phyloP scores from a whole-genome alignment of 306 rosid genomes.

The Trifolium dubium region DNA sequence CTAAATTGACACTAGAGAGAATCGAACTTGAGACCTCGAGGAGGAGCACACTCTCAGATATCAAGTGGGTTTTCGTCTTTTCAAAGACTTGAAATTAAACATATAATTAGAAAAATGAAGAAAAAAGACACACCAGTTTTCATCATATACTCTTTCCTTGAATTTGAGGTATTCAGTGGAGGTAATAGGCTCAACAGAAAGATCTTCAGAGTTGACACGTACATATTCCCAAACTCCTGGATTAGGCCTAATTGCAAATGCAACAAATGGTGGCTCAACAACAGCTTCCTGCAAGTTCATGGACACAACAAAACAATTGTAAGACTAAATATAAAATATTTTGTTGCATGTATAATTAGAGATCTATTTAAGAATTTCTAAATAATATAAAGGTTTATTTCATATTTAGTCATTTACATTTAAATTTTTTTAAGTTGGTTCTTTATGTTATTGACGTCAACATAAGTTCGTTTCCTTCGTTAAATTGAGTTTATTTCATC shows the following conservation, averaged over 20 bases:
- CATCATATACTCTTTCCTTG: slow-evolving; percentile 68
- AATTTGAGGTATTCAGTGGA: slow-evolving; percentile 64
- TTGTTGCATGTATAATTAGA: not conserved
- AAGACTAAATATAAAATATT: not conserved
- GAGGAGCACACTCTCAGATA: too few relatives aligned
- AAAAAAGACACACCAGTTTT: slow-evolving; percentile 58
- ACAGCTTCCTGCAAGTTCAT: slow-evolving; percentile 77
- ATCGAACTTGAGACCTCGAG: too few relatives aligned
- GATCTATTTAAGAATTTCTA: too few relatives aligned
- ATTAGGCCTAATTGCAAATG: slow-evolving; percentile 75
- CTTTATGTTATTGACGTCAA: too few relatives aligned
- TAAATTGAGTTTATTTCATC: too few relatives aligned
- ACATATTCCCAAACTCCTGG: slow-evolving; percentile 90
- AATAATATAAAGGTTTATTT: too few relatives aligned
- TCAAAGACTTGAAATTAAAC: not conserved
- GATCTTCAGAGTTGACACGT: slow-evolving; percentile 67
- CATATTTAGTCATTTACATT: too few relatives aligned
- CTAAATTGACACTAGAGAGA: too few relatives aligned
- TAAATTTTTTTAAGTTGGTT: too few relatives aligned
- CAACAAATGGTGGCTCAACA: slow-evolving; percentile 76
- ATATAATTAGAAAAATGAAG: not conserved
- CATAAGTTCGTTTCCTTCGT: too few relatives aligned
- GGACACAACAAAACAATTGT: not conserved
- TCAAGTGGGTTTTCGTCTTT: too few relatives aligned
- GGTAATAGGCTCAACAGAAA: slow-evolving; percentile 65